These are phyloP conservation scores for Brachypodium distachyon DNA, from an alignment of 202 grass and related monocot species.

Conservation along the genomic window DNA sequence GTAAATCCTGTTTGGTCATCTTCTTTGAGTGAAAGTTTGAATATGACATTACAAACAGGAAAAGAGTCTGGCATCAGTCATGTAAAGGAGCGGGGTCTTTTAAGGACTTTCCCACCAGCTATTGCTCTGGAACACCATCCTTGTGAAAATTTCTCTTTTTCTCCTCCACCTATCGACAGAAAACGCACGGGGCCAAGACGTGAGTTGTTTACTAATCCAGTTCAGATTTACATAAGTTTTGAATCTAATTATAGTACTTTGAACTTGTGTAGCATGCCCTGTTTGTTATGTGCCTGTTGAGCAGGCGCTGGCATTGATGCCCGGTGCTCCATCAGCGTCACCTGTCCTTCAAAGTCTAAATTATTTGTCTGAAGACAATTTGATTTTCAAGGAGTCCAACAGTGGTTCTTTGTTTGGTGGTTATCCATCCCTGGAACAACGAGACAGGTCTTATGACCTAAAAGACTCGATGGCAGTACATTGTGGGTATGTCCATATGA, in stretches of 20 bases:
- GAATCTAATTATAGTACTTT: constrained; percentile 36
- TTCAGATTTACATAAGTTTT: not conserved
- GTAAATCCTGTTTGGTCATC: constrained; percentile 47
- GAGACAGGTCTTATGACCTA: constrained; percentile 77
- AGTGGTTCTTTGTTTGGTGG: constrained; percentile 77
- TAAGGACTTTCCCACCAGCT: constrained; percentile 29
- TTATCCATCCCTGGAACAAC: constrained; percentile 72
- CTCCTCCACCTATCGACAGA: constrained; percentile 68
- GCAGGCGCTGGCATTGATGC: constrained; percentile 59
- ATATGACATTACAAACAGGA: constrained; percentile 14
- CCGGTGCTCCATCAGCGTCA: constrained; percentile 47
- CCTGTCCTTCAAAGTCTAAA: constrained; percentile 64
- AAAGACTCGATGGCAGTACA: constrained; percentile 78
- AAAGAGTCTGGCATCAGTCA: constrained; percentile 15
- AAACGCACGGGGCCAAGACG: constrained; percentile 90
- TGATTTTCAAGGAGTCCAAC: constrained; percentile 48
- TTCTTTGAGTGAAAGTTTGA: constrained; percentile 17
- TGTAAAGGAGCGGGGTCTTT: constrained; percentile 3
- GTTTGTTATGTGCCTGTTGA: constrained; percentile 92
- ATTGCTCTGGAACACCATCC: constrained; percentile 46
- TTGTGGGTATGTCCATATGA: constrained; percentile 68
- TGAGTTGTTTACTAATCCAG: constrained; percentile 39
- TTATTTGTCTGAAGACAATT: constrained; percentile 64
- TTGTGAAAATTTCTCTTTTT: constrained; percentile 85
- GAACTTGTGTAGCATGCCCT: constrained; percentile 65